These are phyloP conservation scores for Lobosporangium transversale DNA, from an alignment of 192 early-diverging fungal species.

Conservation along the genomic window DNA sequence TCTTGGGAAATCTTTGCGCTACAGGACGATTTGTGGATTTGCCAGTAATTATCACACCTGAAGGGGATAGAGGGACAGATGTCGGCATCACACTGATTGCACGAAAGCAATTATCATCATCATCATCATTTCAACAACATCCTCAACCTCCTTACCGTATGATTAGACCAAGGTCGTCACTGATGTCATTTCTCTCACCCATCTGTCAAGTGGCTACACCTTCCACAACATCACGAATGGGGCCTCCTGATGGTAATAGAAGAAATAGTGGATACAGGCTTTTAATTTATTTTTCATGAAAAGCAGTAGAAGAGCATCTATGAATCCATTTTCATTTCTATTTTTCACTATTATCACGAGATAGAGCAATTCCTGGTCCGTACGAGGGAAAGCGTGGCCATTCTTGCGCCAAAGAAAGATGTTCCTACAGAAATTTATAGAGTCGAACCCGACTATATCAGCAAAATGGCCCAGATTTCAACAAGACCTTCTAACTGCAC, in stretches of 20 bases:
- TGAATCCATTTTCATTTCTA: neutral
- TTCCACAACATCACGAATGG: neutral
- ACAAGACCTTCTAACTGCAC: slow-evolving; percentile 1
- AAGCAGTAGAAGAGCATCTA: too few relatives aligned
- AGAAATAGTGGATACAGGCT: neutral
- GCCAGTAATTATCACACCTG: slow-evolving; percentile 18
- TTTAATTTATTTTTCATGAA: too few relatives aligned
- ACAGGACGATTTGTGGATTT: slow-evolving; percentile 9
- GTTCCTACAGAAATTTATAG: slow-evolving; percentile 14
- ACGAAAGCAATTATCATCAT: too few relatives aligned
- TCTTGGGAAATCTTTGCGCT: slow-evolving; percentile 19
- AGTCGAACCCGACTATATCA: slow-evolving; percentile 7
- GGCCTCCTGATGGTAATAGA: slow-evolving; percentile 13
- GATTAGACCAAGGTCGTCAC: slow-evolving; percentile 7
- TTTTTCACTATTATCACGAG: neutral
- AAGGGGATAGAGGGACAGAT: slow-evolving; percentile 24
- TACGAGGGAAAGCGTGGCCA: slow-evolving; percentile 12
- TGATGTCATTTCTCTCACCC: slow-evolving; percentile 14
- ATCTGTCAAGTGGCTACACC: slow-evolving; percentile 26
- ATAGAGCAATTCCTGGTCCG: slow-evolving; percentile 38
- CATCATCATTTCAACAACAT: too few relatives aligned
- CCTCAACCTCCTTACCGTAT: slow-evolving; percentile 18
- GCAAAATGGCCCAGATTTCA: slow-evolving; percentile 4
- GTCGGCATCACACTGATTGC: slow-evolving; percentile 18
- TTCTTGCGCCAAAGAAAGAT: slow-evolving; percentile 1